phyloP scores from a whole-genome alignment of 768 basidiomycete species.

The Amanita rubescens region DNA sequence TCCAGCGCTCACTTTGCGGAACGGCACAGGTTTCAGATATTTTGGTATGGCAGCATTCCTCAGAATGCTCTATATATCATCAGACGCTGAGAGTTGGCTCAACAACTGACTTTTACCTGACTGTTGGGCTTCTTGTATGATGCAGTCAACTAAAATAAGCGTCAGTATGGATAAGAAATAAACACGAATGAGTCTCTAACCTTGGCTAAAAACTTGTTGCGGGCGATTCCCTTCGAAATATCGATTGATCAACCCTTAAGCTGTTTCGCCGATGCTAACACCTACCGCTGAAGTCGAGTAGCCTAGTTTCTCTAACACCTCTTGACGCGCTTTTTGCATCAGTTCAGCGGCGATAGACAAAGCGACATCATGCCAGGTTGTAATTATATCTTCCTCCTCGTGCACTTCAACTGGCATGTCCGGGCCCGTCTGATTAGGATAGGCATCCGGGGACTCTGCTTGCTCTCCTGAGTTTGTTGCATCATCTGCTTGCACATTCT shows the following conservation, averaged over 20 bases:
- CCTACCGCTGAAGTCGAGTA: conserved; percentile 93
- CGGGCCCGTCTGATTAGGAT: not conserved
- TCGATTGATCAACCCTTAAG: not conserved
- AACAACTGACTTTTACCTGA: conserved; percentile 44
- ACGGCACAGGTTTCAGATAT: conserved; percentile 79
- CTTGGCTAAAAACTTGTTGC: conserved; percentile 95
- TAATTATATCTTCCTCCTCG: conserved; percentile 22
- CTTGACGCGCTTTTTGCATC: conserved; percentile 66
- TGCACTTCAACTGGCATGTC: not conserved
- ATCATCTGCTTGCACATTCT: not conserved
- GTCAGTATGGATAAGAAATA: not conserved
- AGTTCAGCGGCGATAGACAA: conserved; percentile 83
- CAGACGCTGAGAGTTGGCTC: not conserved
- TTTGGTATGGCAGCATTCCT: conserved; percentile 76
- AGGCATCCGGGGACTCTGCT: not conserved
- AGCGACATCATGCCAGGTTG: conserved; percentile 90
- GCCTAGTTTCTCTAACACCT: conserved; percentile 63
- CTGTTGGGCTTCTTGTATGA: conserved; percentile 88
- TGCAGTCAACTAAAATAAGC: conserved; percentile 59
- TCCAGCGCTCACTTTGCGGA: conserved; percentile 61
- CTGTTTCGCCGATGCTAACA: conserved; percentile 4
- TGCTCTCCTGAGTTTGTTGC: not conserved
- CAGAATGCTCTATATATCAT: conserved; percentile 60
- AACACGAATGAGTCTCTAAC: conserved; percentile 25
- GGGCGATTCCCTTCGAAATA: conserved; percentile 65